Evolutionary conservation across 345 rosid species (phyloP).

Genomic region (Eucalyptus rudis): DNA sequence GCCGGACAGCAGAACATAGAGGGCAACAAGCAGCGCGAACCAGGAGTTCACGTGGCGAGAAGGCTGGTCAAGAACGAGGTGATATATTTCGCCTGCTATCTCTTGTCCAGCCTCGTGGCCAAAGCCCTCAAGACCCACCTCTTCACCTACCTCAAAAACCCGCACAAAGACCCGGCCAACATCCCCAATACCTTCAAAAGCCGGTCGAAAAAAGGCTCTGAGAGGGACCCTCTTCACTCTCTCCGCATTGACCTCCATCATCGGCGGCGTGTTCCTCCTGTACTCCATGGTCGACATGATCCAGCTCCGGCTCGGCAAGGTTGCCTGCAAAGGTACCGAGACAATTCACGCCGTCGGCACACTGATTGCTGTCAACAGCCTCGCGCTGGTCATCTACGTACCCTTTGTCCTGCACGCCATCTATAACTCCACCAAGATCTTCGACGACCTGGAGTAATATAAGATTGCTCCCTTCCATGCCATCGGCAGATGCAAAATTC

Average conservation of each 20-base stretch:
- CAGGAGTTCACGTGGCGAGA: background rate
- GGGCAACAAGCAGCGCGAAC: background rate
- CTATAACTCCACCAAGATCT: background rate
- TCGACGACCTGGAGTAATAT: rapidly evolving
- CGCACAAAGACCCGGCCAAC: too few species aligned
- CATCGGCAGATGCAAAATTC: background rate
- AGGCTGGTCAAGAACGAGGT: slow-evolving; percentile 17
- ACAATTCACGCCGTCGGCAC: background rate
- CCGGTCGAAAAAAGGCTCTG: rapidly evolving
- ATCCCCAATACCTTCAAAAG: too few species aligned
- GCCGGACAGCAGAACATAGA: background rate
- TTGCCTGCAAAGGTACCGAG: background rate
- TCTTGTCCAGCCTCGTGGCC: slow-evolving; percentile 15
- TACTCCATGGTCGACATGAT: slow-evolving; percentile 17
- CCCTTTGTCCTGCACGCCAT: background rate
- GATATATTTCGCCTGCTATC: slow-evolving; percentile 14
- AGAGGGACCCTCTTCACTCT: background rate
- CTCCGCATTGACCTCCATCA: slow-evolving; percentile 2
- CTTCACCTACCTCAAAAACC: background rate
- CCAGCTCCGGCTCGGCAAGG: slow-evolving; percentile 12
- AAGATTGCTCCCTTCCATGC: background rate
- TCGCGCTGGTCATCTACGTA: background rate
- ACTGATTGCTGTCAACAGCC: slow-evolving; percentile 2
- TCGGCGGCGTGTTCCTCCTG: slow-evolving; percentile 10
- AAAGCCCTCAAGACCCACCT: background rate